Conservation (phyloP, 495 filamentous ascomycete genomes). For the Tuber melanosporum region DNA sequence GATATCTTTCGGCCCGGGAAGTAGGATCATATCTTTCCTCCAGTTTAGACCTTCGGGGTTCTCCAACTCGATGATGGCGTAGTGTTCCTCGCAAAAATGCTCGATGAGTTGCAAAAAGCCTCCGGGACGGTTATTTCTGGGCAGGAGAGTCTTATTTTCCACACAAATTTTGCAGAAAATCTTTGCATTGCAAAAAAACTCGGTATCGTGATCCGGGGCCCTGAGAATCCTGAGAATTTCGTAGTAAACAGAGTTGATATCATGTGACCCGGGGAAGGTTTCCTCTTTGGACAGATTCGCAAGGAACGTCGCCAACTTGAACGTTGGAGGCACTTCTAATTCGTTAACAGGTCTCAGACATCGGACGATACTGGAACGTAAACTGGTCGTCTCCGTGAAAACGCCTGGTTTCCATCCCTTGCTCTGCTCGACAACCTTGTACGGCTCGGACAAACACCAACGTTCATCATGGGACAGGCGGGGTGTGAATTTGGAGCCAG, state of each 20-base stretch:
- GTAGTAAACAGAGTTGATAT: constrained; percentile 5
- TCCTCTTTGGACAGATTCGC: neutral
- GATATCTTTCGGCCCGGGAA: constrained; percentile 25
- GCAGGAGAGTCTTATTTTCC: neutral
- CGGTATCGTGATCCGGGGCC: neutral
- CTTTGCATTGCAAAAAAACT: neutral
- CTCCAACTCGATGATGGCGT: constrained; percentile 4
- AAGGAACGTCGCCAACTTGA: neutral
- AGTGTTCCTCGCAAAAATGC: constrained; percentile 26
- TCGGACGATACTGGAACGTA: neutral
- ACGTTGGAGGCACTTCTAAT: neutral
- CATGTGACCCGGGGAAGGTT: neutral
- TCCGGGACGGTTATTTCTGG: neutral
- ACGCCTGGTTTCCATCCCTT: neutral
- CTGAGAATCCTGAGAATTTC: constrained; percentile 3
- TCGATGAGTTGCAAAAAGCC: constrained; percentile 15
- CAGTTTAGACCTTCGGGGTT: constrained; percentile 14
- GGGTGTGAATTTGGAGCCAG: constrained; percentile 24
- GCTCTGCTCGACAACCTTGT: neutral
- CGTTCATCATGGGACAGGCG: neutral
- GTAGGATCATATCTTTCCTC: constrained; percentile 34
- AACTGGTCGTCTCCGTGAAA: neutral
- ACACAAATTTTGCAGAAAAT: neutral
- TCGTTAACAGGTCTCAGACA: neutral
- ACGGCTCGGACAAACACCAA: neutral